Percentiles rank a stretch among this genome's conserved stretches.
phyloP scores from a whole-genome alignment of 768 basidiomycete genomes.

The Pluteus cervinus region DNA sequence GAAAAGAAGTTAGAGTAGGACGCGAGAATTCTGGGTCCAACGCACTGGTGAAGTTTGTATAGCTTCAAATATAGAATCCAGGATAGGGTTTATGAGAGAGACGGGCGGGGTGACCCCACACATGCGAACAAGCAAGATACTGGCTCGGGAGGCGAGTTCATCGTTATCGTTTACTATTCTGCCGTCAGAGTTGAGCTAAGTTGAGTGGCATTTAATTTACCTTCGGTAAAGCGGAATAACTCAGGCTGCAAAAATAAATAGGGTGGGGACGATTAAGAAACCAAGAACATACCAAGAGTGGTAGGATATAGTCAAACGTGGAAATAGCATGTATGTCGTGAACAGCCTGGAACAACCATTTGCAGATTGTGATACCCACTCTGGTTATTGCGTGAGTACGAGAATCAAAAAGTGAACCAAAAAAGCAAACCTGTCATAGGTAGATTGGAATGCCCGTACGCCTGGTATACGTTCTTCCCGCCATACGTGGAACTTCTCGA shows the following conservation, averaged over 20 bases:
- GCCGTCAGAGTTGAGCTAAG: constrained; percentile 1
- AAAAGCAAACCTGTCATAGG: constrained; percentile 63
- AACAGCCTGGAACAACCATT: constrained; percentile 70
- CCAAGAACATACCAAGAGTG: constrained; percentile 57
- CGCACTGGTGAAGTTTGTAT: constrained; percentile 72
- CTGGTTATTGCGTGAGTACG: constrained; percentile 22
- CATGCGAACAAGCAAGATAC: constrained; percentile 72
- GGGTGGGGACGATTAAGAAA: constrained; percentile 1
- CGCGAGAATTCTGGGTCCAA: constrained; percentile 5
- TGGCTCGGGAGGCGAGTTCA: constrained; percentile 60
- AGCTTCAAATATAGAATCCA: constrained; percentile 69
- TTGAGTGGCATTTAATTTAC: constrained; percentile 24
- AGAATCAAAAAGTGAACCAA: constrained; percentile 2
- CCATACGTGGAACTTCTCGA: constrained; percentile 63
- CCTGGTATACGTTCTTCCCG: constrained; percentile 66
- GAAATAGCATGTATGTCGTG: constrained; percentile 75
- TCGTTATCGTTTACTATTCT: constrained; percentile 63
- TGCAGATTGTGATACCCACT: constrained; percentile 62
- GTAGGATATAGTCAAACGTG: constrained; percentile 76
- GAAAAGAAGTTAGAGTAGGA: constrained; percentile 2
- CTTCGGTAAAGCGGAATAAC: constrained; percentile 69
- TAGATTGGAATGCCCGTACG: constrained; percentile 74
- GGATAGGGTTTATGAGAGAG: constrained; percentile 58
- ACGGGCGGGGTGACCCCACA: constrained; percentile 79
- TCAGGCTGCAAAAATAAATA: constrained; percentile 45